Base-by-base conservation (phyloP, 306 rosid species). In the Benincasa hispida region DNA sequence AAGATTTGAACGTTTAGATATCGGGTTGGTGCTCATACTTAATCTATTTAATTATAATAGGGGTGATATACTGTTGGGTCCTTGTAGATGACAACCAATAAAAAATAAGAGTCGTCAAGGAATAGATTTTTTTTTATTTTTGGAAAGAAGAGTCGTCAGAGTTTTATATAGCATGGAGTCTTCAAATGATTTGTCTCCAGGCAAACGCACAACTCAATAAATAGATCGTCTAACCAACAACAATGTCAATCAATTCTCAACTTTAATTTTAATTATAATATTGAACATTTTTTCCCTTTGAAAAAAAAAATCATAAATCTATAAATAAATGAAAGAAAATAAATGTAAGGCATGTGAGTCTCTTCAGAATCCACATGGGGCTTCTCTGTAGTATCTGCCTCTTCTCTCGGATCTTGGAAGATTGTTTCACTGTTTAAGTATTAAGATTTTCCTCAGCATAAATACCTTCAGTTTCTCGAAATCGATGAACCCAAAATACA, bases 401-500 rank as follows among this genome's bases (percentile, higher is more conserved):
- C n/a, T 39, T 67, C 74, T 69, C 35, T 69, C 75, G 75, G 75
- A 69, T 69, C 75, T 69, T 69, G 8, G 24, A 45, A 69, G 75
- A 45, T 69, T 27, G 24, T 69, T 69, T 69, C 37, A 57, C 75
- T 69, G 75, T 69, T 69, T 3, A 69, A 69, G 0, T 25, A 24
- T 24, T 50, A 50, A 50, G 55, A 66, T 66, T 66, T 37, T n/a
- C 2, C 10, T 45, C 15, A 45, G 75, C 57, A 69, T 45, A 69
- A 69, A 69, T 69, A 69, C 75, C 75, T 69, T 69, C 1, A 1
- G 57, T 57, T 69, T 47, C 75, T 69, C 56, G 24, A 69, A 69
- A 69, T 69, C 24, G 56, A 14, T 7, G 54, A 67, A 5, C 8
- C 18, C 21, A 57, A 69, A 15, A 24, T 45, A 19, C 8, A 24